A percentile compares a stretch with the other conserved stretches of the same genome.
Evolutionary conservation across 768 basidiomycete species (phyloP).

Genomic region (Xerocomellus amylosporus): DNA sequence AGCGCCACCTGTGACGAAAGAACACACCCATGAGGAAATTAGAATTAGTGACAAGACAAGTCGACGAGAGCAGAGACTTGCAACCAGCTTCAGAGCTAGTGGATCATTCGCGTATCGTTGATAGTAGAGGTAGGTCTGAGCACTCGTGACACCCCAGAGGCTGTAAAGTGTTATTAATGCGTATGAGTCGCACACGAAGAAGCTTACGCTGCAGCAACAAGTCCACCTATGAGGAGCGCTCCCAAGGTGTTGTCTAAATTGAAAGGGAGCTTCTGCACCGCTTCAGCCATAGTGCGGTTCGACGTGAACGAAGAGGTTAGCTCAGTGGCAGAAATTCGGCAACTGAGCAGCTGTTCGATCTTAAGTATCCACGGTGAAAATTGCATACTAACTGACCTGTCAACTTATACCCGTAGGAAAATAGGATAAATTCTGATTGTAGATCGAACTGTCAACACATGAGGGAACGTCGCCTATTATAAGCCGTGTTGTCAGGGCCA

Average conservation of each 20-base stretch:
- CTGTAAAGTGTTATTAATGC: conserved; percentile 27
- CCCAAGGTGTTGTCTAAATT: conserved; percentile 47
- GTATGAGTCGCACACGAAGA: neutral
- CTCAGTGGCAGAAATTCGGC: neutral
- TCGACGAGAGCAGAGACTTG: conserved; percentile 18
- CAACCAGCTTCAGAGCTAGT: conserved; percentile 36
- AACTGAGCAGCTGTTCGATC: neutral
- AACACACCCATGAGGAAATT: conserved; percentile 21
- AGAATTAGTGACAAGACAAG: conserved; percentile 35
- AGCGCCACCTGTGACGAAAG: conserved; percentile 30
- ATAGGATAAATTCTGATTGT: neutral
- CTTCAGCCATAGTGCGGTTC: neutral
- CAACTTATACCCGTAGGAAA: neutral
- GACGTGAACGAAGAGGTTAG: neutral
- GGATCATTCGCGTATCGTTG: conserved; percentile 35
- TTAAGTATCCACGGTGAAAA: neutral
- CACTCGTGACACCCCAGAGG: conserved; percentile 55
- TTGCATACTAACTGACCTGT: neutral
- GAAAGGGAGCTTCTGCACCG: conserved; percentile 18
- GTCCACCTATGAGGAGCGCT: conserved; percentile 54
- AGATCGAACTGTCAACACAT: neutral
- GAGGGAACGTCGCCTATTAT: neutral
- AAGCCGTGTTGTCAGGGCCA: too few relatives aligned
- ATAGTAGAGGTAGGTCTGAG: conserved; percentile 53
- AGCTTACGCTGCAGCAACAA: conserved; percentile 52